phyloP scores from a whole-genome alignment of 1,139 yeast species.

The Blastobotrys raffinosifermentans region DNA sequence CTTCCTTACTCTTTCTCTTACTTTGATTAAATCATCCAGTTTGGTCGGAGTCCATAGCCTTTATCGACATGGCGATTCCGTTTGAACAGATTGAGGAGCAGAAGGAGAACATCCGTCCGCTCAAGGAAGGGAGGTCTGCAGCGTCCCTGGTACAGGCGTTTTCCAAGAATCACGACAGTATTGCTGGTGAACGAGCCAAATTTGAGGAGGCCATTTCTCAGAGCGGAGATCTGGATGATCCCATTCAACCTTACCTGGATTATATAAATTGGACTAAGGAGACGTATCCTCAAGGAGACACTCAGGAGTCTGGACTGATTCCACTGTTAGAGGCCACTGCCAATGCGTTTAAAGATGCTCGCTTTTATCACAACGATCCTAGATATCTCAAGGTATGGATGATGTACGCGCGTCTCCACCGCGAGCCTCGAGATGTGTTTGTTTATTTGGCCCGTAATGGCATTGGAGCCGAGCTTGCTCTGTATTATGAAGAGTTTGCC shows the following conservation, averaged over 20 bases:
- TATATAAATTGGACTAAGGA: conserved; percentile 69
- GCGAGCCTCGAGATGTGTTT: conserved; percentile 67
- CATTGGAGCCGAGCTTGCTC: conserved; percentile 63
- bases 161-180: neutral
- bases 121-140: conserved; percentile 67
- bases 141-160: conserved; percentile 48
- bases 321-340: conserved; percentile 68
- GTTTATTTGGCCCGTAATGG: conserved; percentile 65
- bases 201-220: conserved; percentile 43
- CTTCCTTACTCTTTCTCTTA: no score
- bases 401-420: conserved; percentile 62
- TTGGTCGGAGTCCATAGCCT: no score
- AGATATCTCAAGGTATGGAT: conserved; percentile 79
- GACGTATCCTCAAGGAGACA: conserved; percentile 62
- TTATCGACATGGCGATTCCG: conserved; percentile 29
- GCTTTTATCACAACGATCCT: conserved; percentile 72
- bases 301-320: conserved; percentile 62
- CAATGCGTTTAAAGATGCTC: conserved; percentile 56
- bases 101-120: conserved; percentile 76
- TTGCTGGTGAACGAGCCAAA: conserved; percentile 21
- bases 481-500: conserved; percentile 80
- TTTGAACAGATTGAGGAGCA: conserved; percentile 57
- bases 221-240: conserved; percentile 69
- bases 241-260: conserved; percentile 63
- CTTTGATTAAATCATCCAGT: no score